Base-by-base conservation (phyloP, 2,329 filamentous ascomycete species). In the Neocucurbitaria cava region DNA sequence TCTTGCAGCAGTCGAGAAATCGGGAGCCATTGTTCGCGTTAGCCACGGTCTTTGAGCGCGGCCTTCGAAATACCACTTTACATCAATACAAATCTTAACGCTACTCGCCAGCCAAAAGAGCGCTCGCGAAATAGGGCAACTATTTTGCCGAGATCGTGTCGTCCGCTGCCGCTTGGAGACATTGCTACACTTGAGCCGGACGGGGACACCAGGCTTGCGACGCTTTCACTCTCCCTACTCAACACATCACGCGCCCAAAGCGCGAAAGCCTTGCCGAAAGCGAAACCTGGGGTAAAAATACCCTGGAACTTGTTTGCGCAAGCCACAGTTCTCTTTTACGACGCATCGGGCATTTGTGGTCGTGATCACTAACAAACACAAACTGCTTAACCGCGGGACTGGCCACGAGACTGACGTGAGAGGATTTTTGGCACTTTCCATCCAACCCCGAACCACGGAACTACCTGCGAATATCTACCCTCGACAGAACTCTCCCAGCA, bases 1-100 rank as follows among this genome's bases (percentile, higher is more conserved):
- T 49, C 58, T 63, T 51, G 62, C 62, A 41, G 56, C 61, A 56
- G 61, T 59, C 51, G 61, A 62, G 54, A 66, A 66, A 58, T 55
- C 61, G 59, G 62, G 58, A 56, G 40, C 62, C 41, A 58, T 59
- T 49, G 58, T 63, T 55, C 54, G 61, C 64, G 59, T 56, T 43
- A 50, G 55, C 48, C 58, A 64, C 62, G 58, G 56, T 52, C 52
- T 66, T 46, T 69, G 62, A 69, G 47, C 58, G 56, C 52, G 36
- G 43, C 33, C 33, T 18, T 28, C 8, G 20, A 9, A 31, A 18
- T 26, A 26, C 13, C 21, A 8, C 23, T 28, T 13, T 42, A 42
- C 15, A 28, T 40, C 18, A 40, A 17, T 20, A 20, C 21, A 13
- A 9, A 20, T 40, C 3, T 21, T 20, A 15, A 11, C 13, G 3